Evolutionary conservation across 495 filamentous ascomycete genomes (phyloP), one percentile per base, ranked within the genome.

Genomic region (Talaromyces adpressus): DNA sequence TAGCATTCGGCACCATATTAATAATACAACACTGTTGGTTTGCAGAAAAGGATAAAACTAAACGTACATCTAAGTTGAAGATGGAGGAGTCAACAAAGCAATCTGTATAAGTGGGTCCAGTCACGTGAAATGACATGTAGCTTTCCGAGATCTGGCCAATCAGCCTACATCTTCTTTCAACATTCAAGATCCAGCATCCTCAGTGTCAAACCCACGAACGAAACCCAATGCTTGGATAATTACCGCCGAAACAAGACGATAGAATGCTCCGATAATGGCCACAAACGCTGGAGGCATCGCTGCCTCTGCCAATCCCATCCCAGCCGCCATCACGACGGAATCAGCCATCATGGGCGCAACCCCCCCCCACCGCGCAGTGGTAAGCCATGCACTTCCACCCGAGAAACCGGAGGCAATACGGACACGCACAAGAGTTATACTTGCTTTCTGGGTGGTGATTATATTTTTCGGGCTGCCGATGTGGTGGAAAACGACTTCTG

Each of bases 401-500:
- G 93, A 96, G 75, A 87, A 85, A 60, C 73, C 82, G 45, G 85
- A 87, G 64, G 86, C 87, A 59, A 77, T 90, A 22, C 83, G 82
- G 68, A 82, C 84, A 51, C 87, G 93, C 57, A 82, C 83, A 59
- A 80, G 76, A 61, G 89, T 98, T 53, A 87, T 98, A 67, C 73
- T 90, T 58, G 92, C 94, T 6, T 98, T 98, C 69, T 98, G 94
- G 95, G 79, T 84, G 20, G 86, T 97, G 16, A 91, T 95, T 12
- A 71, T 96, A 25, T 84, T 89, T 34, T 79, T 98, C 18, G 95
- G 94, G 18, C 75, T 98, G 64, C 94, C 94, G 66, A 88, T 96
- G 86, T 98, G 94, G 94, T 91, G 91, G 86, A 86, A 87, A 72
- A 98, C 94, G n/a, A 98, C 95, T 1, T 88, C 91, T 0, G 94